Evolutionary conservation across 805 yeast species (phyloP).

Genomic region (Cyberlindnera samutprakarnensis): DNA sequence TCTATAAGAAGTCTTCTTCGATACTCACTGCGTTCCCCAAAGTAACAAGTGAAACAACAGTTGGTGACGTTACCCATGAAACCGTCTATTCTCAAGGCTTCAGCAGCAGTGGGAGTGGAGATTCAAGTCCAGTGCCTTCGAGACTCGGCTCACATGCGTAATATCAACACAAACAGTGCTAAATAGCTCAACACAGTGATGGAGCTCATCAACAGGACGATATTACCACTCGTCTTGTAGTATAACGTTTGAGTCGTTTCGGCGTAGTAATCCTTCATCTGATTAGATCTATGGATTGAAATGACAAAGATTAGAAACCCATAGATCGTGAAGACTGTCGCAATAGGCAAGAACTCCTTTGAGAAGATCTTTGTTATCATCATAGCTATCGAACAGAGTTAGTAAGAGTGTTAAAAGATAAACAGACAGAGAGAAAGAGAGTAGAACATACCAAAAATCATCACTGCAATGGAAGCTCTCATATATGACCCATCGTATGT

Average conservation of each 20-base stretch:
- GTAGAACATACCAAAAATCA: conserved; percentile 37
- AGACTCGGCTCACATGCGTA: conserved; percentile 27
- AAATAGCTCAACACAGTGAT: conserved; percentile 46
- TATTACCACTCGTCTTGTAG: conserved; percentile 55
- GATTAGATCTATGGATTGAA: conserved; percentile 25
- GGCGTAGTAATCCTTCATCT: conserved; percentile 31
- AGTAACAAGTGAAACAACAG: conserved; percentile 8
- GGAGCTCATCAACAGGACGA: conserved; percentile 42
- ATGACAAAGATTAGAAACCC: conserved; percentile 39
- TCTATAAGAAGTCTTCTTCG: conserved; percentile 12
- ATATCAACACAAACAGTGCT: conserved; percentile 42
- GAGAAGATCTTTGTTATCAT: conserved; percentile 59
- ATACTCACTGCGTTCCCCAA: conserved; percentile 7
- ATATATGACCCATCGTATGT: conserved; percentile 83
- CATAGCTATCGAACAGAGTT: conserved; percentile 24
- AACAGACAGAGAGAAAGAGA: too few relatives aligned
- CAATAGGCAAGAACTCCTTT: conserved; percentile 57
- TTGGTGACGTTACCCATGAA: conserved; percentile 18
- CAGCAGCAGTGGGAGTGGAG: conserved; percentile 5
- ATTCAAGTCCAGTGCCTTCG: not conserved
- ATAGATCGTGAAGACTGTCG: conserved; percentile 56
- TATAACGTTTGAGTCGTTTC: conserved; percentile 29
- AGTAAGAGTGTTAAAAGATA: not conserved
- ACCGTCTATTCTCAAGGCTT: conserved; percentile 18
- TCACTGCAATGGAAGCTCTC: conserved; percentile 60